Evolutionary conservation across 2,329 filamentous ascomycete species (phyloP).

Genomic region (Calonectria naviculata): DNA sequence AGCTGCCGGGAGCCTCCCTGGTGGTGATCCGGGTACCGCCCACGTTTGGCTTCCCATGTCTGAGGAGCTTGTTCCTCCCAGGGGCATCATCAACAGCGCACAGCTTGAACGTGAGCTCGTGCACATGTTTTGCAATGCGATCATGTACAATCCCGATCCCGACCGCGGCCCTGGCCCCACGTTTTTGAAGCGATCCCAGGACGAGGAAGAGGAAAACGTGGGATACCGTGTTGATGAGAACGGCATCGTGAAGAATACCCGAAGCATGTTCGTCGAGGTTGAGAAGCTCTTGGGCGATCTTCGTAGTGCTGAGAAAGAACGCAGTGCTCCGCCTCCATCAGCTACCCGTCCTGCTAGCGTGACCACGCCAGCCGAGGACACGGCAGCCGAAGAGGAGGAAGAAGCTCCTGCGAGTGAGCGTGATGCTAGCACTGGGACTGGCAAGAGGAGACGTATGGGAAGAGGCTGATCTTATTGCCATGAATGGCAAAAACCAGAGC

Average conservation of each 20-base stretch:
- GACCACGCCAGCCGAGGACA: constrained; percentile 56
- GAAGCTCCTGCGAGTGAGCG: constrained; percentile 58
- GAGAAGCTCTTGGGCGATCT: constrained; percentile 82
- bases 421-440: constrained; percentile 44
- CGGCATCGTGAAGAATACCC: constrained; percentile 86
- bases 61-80: constrained; percentile 84
- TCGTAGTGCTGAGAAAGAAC: constrained; percentile 76
- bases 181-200: constrained; percentile 62
- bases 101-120: constrained; percentile 94
- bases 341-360: constrained; percentile 50
- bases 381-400: constrained; percentile 59
- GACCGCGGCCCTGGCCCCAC: constrained; percentile 74
- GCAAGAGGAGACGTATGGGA: constrained; percentile 50
- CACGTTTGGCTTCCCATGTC: constrained; percentile 75
- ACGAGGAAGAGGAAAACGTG: constrained; percentile 59
- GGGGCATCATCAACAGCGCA: constrained; percentile 90
- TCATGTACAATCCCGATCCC: constrained; percentile 96
- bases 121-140: constrained; percentile 97
- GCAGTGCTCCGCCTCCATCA: constrained; percentile 49
- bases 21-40: constrained; percentile 66
- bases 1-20: constrained; percentile 69
- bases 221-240: constrained; percentile 82
- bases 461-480: constrained; percentile 42
- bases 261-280: constrained; percentile 90
- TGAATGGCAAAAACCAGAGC: not conserved